Base-by-base conservation (phyloP, 2,329 filamentous ascomycete species). In the Chrysoporthe austroafricana region DNA sequence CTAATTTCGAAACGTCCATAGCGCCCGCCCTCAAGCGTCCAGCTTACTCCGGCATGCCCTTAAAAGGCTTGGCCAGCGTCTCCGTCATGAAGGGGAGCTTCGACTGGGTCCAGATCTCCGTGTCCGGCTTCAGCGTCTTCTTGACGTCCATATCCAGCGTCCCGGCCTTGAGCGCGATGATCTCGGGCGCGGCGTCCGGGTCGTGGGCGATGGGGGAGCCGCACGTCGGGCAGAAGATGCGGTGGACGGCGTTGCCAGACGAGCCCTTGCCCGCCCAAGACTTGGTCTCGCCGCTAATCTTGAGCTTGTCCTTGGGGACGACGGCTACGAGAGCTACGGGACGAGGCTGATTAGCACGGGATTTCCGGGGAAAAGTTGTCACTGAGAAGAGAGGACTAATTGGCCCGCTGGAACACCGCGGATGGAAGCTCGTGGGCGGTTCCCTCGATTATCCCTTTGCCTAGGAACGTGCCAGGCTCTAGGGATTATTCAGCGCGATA, bases 31-130 rank as follows among this genome's bases (percentile, higher is more conserved):
- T 14, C 36, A 13, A 4, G 11, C 48, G 4, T 7, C 14, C 1
- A 6, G 8, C 63, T 77, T 84, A 88, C 76, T 86, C 76, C 14
- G 88, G 88, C 88, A 91, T 90, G 77, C 88, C 79, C 74, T 84
- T 77, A 76, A 90, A 90, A 3, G 87, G 82, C 77, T 90, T 86
- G 62, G 81, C 86, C 70, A 91, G 81, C 72, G 85, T 79, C 82
- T 91, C 89, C 81, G 87, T 82, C 81, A 88, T 89, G 81, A 91
- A 91, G 18, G 89, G 88, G 71, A 91, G 84, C 84, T 91, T 91
- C 80, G 86, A 77, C 71, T 82, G 85, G 62, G 88, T 89, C 88
- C 89, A 91, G 79, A 91, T 91, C 80, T 91, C 89, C 72, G 87
- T 89, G 73, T 88, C 84, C 66, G 89, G 89, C 84, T 91, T 89